A percentile compares a stretch with the other conserved stretches of the same genome.
phyloP scores from a whole-genome alignment of 2,329 filamentous ascomycete species.

The Pseudogymnoascus sp. region DNA sequence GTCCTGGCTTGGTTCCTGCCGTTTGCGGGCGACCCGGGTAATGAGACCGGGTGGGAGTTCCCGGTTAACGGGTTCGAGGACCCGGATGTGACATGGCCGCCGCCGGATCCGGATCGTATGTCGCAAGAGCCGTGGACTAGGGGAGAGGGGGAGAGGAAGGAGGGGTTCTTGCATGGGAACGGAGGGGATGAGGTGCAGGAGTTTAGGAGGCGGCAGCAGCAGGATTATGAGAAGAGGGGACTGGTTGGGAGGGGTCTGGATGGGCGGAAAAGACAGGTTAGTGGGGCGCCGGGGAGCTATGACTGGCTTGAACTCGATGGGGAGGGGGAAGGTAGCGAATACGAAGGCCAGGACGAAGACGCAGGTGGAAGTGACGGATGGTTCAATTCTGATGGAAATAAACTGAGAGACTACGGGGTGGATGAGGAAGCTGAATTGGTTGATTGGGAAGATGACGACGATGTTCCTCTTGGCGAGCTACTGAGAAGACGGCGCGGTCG shows the following conservation, averaged over 20 bases:
- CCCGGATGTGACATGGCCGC: constrained; percentile 51
- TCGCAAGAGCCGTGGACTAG: constrained; percentile 17
- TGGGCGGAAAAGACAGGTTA: constrained; percentile 13
- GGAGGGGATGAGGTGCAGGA: constrained; percentile 35
- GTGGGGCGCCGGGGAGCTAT: background rate
- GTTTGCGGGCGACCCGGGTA: constrained; percentile 30
- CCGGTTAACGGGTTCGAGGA: constrained; percentile 73
- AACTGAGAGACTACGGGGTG: constrained; percentile 67
- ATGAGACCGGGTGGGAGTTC: constrained; percentile 46
- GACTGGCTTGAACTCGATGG: constrained; percentile 7
- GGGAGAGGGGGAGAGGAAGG: constrained; percentile 14
- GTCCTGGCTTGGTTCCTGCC: constrained; percentile 61
- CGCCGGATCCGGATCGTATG: constrained; percentile 52
- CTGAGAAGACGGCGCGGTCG: constrained; percentile 42
- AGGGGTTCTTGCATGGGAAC: constrained; percentile 13
- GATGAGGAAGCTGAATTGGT: constrained; percentile 61
- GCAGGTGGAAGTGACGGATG: constrained; percentile 48
- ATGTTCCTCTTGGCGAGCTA: constrained; percentile 62
- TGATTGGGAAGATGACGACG: constrained; percentile 40
- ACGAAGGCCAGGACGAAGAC: constrained; percentile 24
- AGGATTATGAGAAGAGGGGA: constrained; percentile 34
- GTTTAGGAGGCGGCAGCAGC: constrained; percentile 41
- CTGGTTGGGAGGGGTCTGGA: constrained; percentile 15
- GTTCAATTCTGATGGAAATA: constrained; percentile 68
- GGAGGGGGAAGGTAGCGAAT: constrained; percentile 23